Conservation (phyloP, 257 asterid genomes). For the Datura wrightii region DNA sequence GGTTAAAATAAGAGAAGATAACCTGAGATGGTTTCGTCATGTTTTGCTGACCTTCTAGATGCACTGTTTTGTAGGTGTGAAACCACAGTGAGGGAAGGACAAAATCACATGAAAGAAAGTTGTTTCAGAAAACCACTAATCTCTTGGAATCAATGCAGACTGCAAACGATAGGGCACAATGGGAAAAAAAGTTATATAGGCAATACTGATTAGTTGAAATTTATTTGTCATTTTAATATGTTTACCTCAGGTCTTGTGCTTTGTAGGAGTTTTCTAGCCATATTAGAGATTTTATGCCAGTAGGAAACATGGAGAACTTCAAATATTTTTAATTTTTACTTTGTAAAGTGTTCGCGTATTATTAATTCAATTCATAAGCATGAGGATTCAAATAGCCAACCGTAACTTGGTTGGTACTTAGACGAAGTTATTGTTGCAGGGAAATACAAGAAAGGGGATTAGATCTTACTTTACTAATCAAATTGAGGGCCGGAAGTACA, state of each 20-base stretch:
- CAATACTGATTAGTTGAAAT: neutral
- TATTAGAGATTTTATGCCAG: neutral
- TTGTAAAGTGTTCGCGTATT: neutral
- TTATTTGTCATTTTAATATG: neutral
- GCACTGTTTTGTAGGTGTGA: neutral
- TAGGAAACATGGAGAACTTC: neutral
- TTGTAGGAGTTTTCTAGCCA: neutral
- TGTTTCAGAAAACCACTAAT: neutral
- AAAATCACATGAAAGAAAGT: neutral
- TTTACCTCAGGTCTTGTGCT: neutral
- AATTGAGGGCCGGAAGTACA: neutral
- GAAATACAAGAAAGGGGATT: slow-evolving; percentile 5
- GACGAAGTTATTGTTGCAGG: neutral
- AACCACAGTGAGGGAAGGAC: neutral
- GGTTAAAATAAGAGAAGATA: neutral
- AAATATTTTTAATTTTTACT: neutral
- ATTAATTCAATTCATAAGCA: neutral
- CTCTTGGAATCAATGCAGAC: slow-evolving; percentile 1
- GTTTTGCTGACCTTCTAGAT: neutral
- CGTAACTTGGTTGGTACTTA: neutral
- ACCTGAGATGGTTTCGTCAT: neutral
- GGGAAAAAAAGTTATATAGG: neutral
- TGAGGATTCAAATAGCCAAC: slow-evolving; percentile 9
- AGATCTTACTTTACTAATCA: neutral
- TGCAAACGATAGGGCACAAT: neutral